A percentile compares a stretch with the other conserved stretches of the same genome.
phyloP scores from a whole-genome alignment of 2,329 filamentous ascomycete species.

The Akanthomyces lecanii region DNA sequence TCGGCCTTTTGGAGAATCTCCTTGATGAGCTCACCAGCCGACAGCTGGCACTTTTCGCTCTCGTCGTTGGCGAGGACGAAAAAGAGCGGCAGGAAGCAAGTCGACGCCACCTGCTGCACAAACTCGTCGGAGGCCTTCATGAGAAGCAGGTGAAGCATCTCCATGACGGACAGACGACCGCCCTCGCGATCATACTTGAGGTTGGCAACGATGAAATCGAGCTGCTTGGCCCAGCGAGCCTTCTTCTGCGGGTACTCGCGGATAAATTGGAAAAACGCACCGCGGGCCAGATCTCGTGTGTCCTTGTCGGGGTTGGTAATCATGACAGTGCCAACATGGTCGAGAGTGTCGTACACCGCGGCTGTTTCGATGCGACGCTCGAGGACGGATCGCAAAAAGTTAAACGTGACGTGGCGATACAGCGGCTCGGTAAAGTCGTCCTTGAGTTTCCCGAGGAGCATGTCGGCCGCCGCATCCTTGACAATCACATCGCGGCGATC shows the following conservation, averaged over 20 bases:
- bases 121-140: slow-evolving; percentile 79
- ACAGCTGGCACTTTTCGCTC: slow-evolving; percentile 75
- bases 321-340: slow-evolving; percentile 88
- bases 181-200: slow-evolving; percentile 85
- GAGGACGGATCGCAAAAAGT: slow-evolving; percentile 83
- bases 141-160: slow-evolving; percentile 81
- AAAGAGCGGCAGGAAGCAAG: slow-evolving; percentile 81
- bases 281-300: slow-evolving; percentile 81
- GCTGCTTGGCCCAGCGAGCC: slow-evolving; percentile 81
- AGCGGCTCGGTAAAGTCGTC: slow-evolving; percentile 90
- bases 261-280: slow-evolving; percentile 90
- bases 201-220: slow-evolving; percentile 85
- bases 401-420: slow-evolving; percentile 89
- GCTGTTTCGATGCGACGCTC: slow-evolving; percentile 81
- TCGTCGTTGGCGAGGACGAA: slow-evolving; percentile 87
- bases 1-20: slow-evolving; percentile 77
- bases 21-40: slow-evolving; percentile 75
- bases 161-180: slow-evolving; percentile 88
- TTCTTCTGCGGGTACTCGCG: slow-evolving; percentile 92
- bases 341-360: slow-evolving; percentile 84
- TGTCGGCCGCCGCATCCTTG: slow-evolving; percentile 77
- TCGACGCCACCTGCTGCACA: slow-evolving; percentile 74
- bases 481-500: slow-evolving; percentile 73
- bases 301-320: slow-evolving; percentile 90
- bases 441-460: slow-evolving; percentile 75